Base-by-base conservation (phyloP, 345 rosid species). In the Trapa bicornis region DNA sequence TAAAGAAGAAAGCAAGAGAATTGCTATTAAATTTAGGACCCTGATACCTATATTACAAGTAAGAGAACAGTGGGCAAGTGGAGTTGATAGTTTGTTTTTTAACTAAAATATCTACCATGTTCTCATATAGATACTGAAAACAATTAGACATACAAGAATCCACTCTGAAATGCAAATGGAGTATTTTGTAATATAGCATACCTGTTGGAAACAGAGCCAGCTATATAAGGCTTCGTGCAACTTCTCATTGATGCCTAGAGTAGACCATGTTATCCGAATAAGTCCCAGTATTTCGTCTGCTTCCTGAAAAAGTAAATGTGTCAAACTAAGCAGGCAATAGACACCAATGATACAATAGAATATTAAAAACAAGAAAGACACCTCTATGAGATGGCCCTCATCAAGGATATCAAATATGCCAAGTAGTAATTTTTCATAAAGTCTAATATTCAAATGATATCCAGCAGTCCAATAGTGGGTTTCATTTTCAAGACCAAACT, bases 351-450 rank as follows among this genome's bases (percentile, higher is more conserved):
- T 68, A 22, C 66, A 38, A 42, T 42, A 64, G 47, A 42, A 41
- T 29, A 65, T 6, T 39, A 68, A 52, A 32, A 65, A 64, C 37
- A 39, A 37, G 29, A 50, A 65, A 65, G 65, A 71, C 80, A 93
- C 98, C 98, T 86, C 89, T 79, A 88, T 82, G 71, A 93, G 84
- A 81, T 90, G 96, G 74, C 85, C 85, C 78, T 93, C 98, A 47
- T 93, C 98, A 77, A 93, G 98, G 75, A 84, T 72, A 75, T 93
- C 98, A 75, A 93, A 93, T 66, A 90, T 52, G 65, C 84, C 87
- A 80, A 69, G 76, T 42, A 93, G 82, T 74, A 93, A 80, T 71
- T 85, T 88, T 77, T 87, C 87, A 71, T 93, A 90, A 75, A 93
- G 83, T 75, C 91, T 82, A 66, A 88, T 42, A 69, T 93, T 90